Evolutionary conservation across 2,329 filamentous ascomycete genomes (phyloP).

Genomic region (Neofusicoccum sp.): DNA sequence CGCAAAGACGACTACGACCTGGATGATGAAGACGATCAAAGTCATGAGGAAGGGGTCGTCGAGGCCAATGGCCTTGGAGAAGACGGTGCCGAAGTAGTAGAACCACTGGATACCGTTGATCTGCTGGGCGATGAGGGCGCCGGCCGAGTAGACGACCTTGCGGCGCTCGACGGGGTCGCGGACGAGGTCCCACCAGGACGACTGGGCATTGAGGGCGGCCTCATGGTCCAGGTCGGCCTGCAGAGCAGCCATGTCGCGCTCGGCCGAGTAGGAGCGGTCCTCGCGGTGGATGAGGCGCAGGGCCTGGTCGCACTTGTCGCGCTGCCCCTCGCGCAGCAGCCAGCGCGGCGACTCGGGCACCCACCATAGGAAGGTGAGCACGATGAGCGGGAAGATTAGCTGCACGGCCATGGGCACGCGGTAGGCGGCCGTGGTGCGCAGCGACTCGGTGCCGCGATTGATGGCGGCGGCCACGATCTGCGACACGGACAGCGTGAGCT

Average conservation of each 20-base stretch:
- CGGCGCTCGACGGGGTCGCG: slow-evolving; percentile 47
- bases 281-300: slow-evolving; percentile 37
- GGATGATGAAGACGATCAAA: slow-evolving; percentile 44
- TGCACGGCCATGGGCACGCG: slow-evolving; percentile 26
- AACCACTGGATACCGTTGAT: slow-evolving; percentile 52
- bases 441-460: slow-evolving; percentile 29
- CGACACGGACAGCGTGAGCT: slow-evolving; percentile 39
- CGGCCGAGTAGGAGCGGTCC: slow-evolving; percentile 30
- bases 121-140: slow-evolving; percentile 48
- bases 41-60: slow-evolving; percentile 43
- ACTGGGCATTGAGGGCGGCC: slow-evolving; percentile 26
- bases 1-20: slow-evolving; percentile 42
- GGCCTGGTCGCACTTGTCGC: slow-evolving; percentile 26
- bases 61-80: slow-evolving; percentile 44
- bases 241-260: slow-evolving; percentile 26
- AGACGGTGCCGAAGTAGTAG: slow-evolving; percentile 46
- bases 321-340: slow-evolving; percentile 19
- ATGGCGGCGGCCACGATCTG: slow-evolving; percentile 39
- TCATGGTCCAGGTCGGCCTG: slow-evolving; percentile 27
- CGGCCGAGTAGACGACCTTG: slow-evolving; percentile 47
- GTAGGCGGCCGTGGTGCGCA: slow-evolving; percentile 27
- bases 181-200: slow-evolving; percentile 42
- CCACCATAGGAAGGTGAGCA: slow-evolving; percentile 23
- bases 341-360: slow-evolving; percentile 26
- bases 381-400: slow-evolving; percentile 24